Percentiles rank a stretch among this genome's conserved stretches.
phyloP scores from a whole-genome alignment of 768 basidiomycete species.

The Suillus alpinus region DNA sequence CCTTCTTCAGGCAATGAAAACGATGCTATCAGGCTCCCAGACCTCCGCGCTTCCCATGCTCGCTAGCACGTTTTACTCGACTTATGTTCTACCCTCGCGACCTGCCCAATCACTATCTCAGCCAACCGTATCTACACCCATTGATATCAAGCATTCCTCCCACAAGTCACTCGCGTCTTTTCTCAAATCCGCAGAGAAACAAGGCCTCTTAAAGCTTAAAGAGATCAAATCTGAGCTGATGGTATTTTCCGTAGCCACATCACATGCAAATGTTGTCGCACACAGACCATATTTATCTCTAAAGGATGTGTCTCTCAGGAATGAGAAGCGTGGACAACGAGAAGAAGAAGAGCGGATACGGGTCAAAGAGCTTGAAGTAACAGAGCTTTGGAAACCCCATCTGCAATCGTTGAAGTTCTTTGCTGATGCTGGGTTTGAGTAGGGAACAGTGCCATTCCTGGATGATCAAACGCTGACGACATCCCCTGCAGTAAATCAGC shows the following conservation, averaged over 20 bases:
- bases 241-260: conserved; percentile 49
- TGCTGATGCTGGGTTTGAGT: conserved; percentile 62
- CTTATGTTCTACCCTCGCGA: conserved; percentile 75
- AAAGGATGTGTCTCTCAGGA: conserved; percentile 61
- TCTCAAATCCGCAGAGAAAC: conserved; percentile 75
- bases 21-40: conserved; percentile 45
- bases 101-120: conserved; percentile 45
- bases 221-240: conserved; percentile 52
- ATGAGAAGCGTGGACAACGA: conserved; percentile 54
- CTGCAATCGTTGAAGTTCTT: conserved; percentile 57
- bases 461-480: conserved; percentile 25
- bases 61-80: conserved; percentile 72
- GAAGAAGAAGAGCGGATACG: conserved; percentile 48
- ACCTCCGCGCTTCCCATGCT: conserved; percentile 68
- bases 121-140: conserved; percentile 37
- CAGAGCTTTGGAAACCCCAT: conserved; percentile 70
- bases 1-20: conserved; percentile 64
- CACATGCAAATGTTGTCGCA: conserved; percentile 52
- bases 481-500: conserved; percentile 40
- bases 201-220: conserved; percentile 69
- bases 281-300: conserved; percentile 58
- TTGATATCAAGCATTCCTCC: conserved; percentile 76
- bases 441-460: conserved; percentile 17
- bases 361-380: conserved; percentile 54
- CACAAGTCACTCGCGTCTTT: conserved; percentile 82